phyloP scores from a whole-genome alignment of 163 green algal genomes.

The Coccomyxa subellipsoidea region DNA sequence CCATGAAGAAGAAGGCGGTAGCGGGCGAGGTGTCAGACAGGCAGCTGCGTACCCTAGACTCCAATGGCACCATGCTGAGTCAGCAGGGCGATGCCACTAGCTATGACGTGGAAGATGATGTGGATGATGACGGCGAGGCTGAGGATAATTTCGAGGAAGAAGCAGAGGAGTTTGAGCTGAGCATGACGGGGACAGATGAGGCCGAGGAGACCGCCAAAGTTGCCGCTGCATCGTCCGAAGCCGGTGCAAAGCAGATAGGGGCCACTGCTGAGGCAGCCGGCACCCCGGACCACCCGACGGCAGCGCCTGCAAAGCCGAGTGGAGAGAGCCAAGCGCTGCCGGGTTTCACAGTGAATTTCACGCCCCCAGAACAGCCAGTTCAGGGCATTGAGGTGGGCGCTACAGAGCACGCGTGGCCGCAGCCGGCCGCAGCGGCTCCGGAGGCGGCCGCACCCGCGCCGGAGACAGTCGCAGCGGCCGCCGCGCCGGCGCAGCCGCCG shows the following conservation, averaged over 20 bases:
- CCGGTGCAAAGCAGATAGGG: neutral
- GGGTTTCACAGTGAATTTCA: no score
- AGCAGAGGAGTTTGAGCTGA: neutral
- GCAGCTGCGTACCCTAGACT: neutral
- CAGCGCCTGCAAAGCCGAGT: no score
- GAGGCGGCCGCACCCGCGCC: no score
- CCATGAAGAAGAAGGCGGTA: neutral
- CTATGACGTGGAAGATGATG: neutral
- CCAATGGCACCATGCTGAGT: neutral
- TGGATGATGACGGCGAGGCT: neutral
- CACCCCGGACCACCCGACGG: no score
- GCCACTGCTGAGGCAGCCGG: no score
- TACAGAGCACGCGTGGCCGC: neutral
- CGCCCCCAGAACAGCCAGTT: no score
- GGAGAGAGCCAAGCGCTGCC: no score
- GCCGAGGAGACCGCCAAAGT: neutral
- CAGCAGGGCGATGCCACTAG: neutral
- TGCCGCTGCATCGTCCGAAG: neutral
- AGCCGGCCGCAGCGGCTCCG: neutral
- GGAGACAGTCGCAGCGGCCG: no score
- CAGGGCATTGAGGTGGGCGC: neutral
- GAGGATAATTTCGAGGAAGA: neutral
- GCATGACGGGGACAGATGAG: neutral
- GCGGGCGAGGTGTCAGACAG: neutral
- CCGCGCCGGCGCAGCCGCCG: neutral